Percentiles rank a stretch among this genome's conserved stretches.
phyloP scores from a whole-genome alignment of 768 basidiomycete species.

The Tephrocybe rancida region DNA sequence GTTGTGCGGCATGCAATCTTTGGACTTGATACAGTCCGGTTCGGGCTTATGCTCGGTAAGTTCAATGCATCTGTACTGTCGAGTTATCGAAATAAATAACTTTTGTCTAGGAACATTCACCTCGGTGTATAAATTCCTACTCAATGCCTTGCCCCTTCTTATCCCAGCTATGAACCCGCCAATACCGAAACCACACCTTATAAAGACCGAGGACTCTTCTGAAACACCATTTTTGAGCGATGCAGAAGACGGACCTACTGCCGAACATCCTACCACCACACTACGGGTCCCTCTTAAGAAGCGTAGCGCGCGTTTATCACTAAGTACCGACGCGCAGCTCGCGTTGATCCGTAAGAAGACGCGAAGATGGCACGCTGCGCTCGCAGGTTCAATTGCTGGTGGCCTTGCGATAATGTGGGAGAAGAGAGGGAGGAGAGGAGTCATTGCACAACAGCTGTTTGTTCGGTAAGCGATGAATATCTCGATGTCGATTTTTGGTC shows the following conservation, averaged over 20 bases:
- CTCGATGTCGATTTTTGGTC: background rate
- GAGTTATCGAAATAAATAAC: background rate
- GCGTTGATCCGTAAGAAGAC: constrained; percentile 67
- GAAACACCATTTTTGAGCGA: constrained; percentile 17
- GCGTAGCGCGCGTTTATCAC: constrained; percentile 56
- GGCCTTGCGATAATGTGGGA: constrained; percentile 78
- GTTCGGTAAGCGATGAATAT: constrained; percentile 60
- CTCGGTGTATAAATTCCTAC: constrained; percentile 74
- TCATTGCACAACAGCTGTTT: constrained; percentile 86
- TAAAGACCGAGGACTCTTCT: constrained; percentile 28
- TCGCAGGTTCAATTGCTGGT: constrained; percentile 79
- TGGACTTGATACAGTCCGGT: constrained; percentile 79
- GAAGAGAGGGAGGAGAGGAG: constrained; percentile 60
- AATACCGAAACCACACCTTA: constrained; percentile 26
- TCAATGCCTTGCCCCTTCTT: constrained; percentile 77
- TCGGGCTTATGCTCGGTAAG: constrained; percentile 85
- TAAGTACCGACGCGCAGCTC: constrained; percentile 64
- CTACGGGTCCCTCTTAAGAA: constrained; percentile 30
- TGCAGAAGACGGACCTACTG: constrained; percentile 20
- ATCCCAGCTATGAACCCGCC: constrained; percentile 48
- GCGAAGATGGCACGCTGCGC: constrained; percentile 74
- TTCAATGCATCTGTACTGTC: background rate
- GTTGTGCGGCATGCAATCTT: constrained; percentile 83
- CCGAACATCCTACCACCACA: constrained; percentile 25
- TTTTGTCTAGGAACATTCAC: constrained; percentile 65